Conservation (phyloP, 2,329 filamentous ascomycete genomes). For the Pestalotiopsis sp. region DNA sequence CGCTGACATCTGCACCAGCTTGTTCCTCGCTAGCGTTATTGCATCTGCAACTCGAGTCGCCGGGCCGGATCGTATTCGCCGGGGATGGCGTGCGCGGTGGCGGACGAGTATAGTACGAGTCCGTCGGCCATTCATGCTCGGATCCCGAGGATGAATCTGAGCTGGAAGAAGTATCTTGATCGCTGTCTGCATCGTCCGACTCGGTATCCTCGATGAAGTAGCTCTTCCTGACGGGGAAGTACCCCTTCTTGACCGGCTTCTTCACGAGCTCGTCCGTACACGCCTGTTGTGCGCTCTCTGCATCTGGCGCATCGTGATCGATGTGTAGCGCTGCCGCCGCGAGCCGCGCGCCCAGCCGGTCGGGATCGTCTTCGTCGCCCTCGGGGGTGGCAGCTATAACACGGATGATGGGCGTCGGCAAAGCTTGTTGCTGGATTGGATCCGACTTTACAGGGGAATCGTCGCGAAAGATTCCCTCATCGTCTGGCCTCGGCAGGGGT, state of each 20-base stretch:
- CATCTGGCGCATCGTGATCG: not conserved
- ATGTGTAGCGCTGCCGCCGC: not conserved
- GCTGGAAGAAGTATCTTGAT: not conserved
- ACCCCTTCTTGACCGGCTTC: not conserved
- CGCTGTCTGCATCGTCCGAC: not conserved
- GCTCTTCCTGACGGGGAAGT: not conserved
- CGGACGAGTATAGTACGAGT: not conserved
- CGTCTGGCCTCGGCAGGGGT: not conserved
- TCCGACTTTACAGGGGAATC: not conserved
- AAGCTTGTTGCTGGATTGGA: not conserved
- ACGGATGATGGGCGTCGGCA: not conserved
- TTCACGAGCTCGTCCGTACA: slow-evolving; percentile 6
- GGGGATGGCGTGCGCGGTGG: not conserved
- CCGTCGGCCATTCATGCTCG: not conserved
- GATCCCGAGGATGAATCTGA: not conserved
- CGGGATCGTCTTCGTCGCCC: not conserved
- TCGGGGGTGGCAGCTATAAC: slow-evolving; percentile 1
- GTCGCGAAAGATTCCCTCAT: not conserved
- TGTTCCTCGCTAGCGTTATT: not conserved
- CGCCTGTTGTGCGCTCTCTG: not conserved
- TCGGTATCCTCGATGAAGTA: not conserved
- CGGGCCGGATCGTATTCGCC: not conserved
- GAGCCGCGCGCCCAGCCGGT: not conserved
- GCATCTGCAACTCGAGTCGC: not conserved
- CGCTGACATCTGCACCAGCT: not conserved